A percentile compares a stretch with the other conserved stretches of the same genome.
phyloP scores from a whole-genome alignment of 495 filamentous ascomycete genomes.

The Penicillium samsonianum region DNA sequence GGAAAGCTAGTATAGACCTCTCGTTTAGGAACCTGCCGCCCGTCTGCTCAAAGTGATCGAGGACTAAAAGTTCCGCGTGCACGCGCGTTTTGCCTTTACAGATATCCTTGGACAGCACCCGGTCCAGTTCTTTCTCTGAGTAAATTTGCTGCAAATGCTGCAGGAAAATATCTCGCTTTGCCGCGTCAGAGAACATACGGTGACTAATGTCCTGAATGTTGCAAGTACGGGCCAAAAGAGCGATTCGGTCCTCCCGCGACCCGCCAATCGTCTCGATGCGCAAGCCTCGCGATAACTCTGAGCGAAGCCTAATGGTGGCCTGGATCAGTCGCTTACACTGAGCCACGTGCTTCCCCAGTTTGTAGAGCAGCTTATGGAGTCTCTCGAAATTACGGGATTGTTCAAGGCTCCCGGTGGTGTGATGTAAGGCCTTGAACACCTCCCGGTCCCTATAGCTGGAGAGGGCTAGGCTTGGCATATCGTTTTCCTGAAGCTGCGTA shows the following conservation, averaged over 20 bases:
- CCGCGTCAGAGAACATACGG: slow-evolving; percentile 2
- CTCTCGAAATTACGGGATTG: not conserved
- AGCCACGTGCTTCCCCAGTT: no score
- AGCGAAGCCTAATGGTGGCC: no score
- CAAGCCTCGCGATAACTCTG: no score
- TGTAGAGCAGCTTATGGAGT: not conserved
- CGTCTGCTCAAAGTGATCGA: slow-evolving; percentile 16
- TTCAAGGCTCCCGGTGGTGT: not conserved
- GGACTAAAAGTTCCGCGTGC: slow-evolving; percentile 16
- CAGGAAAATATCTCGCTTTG: slow-evolving; percentile 3
- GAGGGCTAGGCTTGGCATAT: not conserved
- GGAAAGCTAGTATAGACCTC: no score
- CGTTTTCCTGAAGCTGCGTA: not conserved
- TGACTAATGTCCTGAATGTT: slow-evolving; percentile 10
- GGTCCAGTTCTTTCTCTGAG: slow-evolving; percentile 3
- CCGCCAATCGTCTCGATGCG: not conserved
- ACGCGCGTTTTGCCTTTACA: slow-evolving; percentile 8
- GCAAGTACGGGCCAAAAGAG: not conserved
- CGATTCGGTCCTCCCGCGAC: not conserved
- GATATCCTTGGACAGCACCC: slow-evolving; percentile 5
- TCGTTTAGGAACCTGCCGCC: slow-evolving; percentile 17
- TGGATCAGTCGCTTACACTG: no score
- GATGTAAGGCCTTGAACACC: not conserved
- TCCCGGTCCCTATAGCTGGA: not conserved
- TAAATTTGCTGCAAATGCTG: slow-evolving; percentile 2